Evolutionary conservation across 2,329 filamentous ascomycete species (phyloP).

Genomic region (Aspergillus brunneoviolaceus): DNA sequence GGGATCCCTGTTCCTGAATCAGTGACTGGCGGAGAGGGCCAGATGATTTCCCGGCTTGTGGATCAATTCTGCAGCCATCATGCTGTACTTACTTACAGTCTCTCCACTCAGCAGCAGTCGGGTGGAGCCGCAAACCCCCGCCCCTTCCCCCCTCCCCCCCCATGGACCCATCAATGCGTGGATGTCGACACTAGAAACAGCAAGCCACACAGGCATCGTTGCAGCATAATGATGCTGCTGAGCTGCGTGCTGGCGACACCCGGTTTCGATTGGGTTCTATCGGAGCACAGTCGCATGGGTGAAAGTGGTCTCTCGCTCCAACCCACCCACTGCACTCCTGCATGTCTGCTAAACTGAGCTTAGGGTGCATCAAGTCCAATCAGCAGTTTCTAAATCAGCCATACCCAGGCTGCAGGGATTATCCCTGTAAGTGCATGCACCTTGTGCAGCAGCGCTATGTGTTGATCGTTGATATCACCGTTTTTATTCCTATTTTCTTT

Average conservation of each 20-base stretch:
- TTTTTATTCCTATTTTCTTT: background rate
- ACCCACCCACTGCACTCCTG: too few relatives aligned
- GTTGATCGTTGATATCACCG: conserved; percentile 19
- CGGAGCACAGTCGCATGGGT: too few relatives aligned
- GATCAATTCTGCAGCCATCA: conserved; percentile 6
- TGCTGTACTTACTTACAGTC: conserved; percentile 5
- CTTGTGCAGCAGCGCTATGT: conserved; percentile 2
- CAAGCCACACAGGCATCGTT: background rate
- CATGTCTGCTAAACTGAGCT: background rate
- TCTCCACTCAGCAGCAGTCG: background rate
- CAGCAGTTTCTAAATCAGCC: background rate
- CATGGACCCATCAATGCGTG: too few relatives aligned
- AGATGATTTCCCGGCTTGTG: conserved; percentile 12
- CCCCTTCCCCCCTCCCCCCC: too few relatives aligned
- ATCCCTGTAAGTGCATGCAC: conserved; percentile 15
- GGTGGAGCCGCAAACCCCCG: background rate
- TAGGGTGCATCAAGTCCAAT: background rate
- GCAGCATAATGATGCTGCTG: background rate
- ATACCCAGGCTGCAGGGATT: conserved; percentile 16
- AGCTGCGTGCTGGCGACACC: background rate
- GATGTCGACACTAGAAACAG: background rate
- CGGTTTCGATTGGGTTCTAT: background rate
- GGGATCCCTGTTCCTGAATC: conserved; percentile 10
- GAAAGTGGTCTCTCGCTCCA: too few relatives aligned
- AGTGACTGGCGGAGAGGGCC: conserved; percentile 8